phyloP scores from a whole-genome alignment of 139 green algal genomes.

The Coelastrella sp. region DNA sequence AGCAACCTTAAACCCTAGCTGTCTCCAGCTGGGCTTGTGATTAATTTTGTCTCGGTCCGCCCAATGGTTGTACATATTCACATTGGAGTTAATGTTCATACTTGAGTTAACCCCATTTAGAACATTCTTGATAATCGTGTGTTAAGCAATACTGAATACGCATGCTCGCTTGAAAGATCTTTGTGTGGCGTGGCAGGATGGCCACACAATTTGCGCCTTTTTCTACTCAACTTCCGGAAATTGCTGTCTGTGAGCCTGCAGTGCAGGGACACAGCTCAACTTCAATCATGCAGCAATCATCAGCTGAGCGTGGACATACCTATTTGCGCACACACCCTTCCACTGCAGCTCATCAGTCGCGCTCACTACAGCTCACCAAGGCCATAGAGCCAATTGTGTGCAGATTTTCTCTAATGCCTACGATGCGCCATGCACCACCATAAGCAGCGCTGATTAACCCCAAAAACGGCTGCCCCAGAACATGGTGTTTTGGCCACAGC shows the following conservation, averaged over 20 bases:
- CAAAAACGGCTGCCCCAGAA: neutral
- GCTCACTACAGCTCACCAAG: neutral
- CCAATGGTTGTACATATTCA: too few species aligned
- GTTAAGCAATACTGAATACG: neutral
- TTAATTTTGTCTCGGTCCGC: too few species aligned
- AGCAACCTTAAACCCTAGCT: too few species aligned
- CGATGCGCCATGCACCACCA: neutral
- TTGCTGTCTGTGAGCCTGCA: neutral
- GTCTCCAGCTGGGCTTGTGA: too few species aligned
- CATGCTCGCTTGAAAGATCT: neutral
- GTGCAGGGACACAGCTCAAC: neutral
- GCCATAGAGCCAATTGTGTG: neutral
- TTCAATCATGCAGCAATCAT: neutral
- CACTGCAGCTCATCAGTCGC: neutral
- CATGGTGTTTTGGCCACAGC: neutral
- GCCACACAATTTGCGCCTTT: neutral
- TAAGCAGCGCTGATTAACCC: neutral
- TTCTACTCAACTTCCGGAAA: neutral
- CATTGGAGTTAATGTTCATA: too few species aligned
- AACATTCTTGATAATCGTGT: neutral
- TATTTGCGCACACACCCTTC: neutral
- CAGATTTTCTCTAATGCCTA: neutral
- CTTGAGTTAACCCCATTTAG: neutral
- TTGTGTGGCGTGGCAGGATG: neutral
- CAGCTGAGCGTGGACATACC: neutral